phyloP scores from a whole-genome alignment of 306 rosid species.

The Quercus variabilis region DNA sequence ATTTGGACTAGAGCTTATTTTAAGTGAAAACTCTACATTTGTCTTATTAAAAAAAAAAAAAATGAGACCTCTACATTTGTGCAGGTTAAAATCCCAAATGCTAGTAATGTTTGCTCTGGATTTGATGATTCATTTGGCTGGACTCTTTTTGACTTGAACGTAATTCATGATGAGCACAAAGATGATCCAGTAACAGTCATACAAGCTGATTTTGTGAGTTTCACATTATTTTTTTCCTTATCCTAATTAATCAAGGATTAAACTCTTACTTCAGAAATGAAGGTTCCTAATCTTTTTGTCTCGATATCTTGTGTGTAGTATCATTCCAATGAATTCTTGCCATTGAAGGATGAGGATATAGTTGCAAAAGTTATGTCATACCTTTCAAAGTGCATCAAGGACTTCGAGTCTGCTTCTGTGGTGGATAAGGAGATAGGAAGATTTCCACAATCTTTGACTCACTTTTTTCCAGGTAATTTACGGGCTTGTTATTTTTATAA shows the following conservation, averaged over 20 bases:
- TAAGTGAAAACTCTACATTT: not conserved
- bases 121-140: slow-evolving; percentile 43
- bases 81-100: slow-evolving; percentile 53
- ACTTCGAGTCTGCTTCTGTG: slow-evolving; percentile 32
- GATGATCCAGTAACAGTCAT: slow-evolving; percentile 37
- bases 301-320: slow-evolving; percentile 29
- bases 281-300: not conserved
- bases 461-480: slow-evolving; percentile 50
- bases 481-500: not conserved
- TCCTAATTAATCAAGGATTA: not conserved
- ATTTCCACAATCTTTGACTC: slow-evolving; percentile 45
- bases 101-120: slow-evolving; percentile 48
- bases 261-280: not conserved
- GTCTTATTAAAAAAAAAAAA: too few relatives aligned
- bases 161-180: slow-evolving; percentile 47
- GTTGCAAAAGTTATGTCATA: slow-evolving; percentile 34
- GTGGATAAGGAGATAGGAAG: slow-evolving; percentile 38
- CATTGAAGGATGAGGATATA: slow-evolving; percentile 37
- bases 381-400: slow-evolving; percentile 48
- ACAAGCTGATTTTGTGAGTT: slow-evolving; percentile 61
- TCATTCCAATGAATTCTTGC: slow-evolving; percentile 48
- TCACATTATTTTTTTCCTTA: not conserved
- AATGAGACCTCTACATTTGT: not conserved
- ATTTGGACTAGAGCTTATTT: not conserved
- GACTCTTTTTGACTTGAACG: slow-evolving; percentile 54